Evolutionary conservation across 2,329 filamentous ascomycete genomes (phyloP).

Genomic region (Podosphaera leucotricha): DNA sequence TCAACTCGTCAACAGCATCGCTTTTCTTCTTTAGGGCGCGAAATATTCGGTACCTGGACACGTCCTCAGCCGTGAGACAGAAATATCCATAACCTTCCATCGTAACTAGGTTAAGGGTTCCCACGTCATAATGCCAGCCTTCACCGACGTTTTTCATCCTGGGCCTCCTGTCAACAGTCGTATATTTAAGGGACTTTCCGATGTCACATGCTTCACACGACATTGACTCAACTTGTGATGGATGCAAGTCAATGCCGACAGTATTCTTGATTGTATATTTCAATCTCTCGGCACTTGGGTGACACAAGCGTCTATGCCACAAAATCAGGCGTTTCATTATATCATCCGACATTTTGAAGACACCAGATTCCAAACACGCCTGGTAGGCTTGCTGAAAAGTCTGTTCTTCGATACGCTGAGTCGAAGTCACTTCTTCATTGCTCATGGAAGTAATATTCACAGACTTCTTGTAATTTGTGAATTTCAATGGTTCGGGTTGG

Average conservation of each 20-base stretch:
- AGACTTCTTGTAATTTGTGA: too few species aligned
- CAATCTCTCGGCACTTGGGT: background rate
- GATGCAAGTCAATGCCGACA: background rate
- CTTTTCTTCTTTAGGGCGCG: conserved; percentile 1
- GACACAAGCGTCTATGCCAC: background rate
- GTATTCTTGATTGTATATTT: background rate
- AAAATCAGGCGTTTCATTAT: background rate
- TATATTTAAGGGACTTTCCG: conserved; percentile 1
- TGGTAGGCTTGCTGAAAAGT: background rate
- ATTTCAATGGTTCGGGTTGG: background rate
- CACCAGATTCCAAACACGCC: background rate
- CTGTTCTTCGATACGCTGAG: too few species aligned
- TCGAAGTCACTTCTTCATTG: too few species aligned
- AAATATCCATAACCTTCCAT: background rate
- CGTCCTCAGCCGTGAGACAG: background rate
- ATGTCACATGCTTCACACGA: background rate
- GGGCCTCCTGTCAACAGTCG: background rate
- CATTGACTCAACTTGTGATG: background rate
- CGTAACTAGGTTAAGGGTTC: background rate
- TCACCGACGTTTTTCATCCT: background rate
- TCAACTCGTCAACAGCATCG: conserved; percentile 1
- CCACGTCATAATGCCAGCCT: conserved; percentile 1
- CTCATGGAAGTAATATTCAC: too few species aligned
- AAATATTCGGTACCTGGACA: background rate
- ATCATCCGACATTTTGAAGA: background rate